A percentile compares a stretch with the other conserved stretches of the same genome.
Conservation (phyloP, 2,329 filamentous ascomycete species). For the Colletotrichum sp. region DNA sequence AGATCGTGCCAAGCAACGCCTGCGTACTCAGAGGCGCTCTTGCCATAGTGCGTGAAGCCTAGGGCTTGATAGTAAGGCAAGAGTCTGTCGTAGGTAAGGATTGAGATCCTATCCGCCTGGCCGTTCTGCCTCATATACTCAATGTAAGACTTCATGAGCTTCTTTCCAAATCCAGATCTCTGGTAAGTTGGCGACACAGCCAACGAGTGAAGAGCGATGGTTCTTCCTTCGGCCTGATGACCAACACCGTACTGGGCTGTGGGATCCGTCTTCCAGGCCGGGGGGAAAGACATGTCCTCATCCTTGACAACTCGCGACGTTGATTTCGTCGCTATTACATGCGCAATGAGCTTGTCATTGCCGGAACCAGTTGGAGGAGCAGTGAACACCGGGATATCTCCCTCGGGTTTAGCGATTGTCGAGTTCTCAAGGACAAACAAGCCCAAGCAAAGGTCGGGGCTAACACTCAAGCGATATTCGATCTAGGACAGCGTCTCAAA, state of each 20-base stretch:
- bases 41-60: conserved; percentile 34
- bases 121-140: conserved; percentile 22
- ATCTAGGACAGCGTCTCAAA: conserved; percentile 25
- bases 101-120: conserved; percentile 28
- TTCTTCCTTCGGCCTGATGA: conserved; percentile 27
- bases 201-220: conserved; percentile 31
- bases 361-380: background rate
- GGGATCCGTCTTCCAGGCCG: conserved; percentile 26
- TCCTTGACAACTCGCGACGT: conserved; percentile 24
- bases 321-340: conserved; percentile 31
- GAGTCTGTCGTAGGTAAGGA: conserved; percentile 32
- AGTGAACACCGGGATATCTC: conserved; percentile 12
- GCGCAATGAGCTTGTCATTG: conserved; percentile 27
- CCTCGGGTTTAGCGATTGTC: background rate
- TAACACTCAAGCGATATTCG: conserved; percentile 31
- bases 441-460: conserved; percentile 30
- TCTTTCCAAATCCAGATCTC: conserved; percentile 29
- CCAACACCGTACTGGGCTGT: conserved; percentile 22
- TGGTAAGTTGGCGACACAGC: conserved; percentile 30
- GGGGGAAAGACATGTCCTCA: conserved; percentile 30
- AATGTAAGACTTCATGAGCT: conserved; percentile 26
- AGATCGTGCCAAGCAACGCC: conserved; percentile 34
- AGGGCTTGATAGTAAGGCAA: conserved; percentile 33
- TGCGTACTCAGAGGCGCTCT: conserved; percentile 32
- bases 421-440: conserved; percentile 24